Conservation (phyloP, 1,139 yeast species). For the Nematodospora anomalae region DNA sequence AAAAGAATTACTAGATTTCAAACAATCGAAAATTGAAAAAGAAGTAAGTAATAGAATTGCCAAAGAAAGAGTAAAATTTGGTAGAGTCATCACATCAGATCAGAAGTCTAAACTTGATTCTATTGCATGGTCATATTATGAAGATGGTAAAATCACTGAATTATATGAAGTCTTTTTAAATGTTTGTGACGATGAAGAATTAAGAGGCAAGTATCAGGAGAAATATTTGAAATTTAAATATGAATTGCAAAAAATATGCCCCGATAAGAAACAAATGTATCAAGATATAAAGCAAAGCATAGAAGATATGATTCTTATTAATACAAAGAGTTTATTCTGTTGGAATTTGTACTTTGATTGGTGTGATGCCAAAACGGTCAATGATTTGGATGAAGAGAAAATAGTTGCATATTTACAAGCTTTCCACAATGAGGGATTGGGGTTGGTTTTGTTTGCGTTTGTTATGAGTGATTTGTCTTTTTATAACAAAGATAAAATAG, state of each 20-base stretch:
- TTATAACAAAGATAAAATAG: constrained; percentile 33
- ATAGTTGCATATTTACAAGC: constrained; percentile 51
- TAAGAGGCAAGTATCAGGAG: constrained; percentile 61
- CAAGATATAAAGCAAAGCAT: constrained; percentile 54
- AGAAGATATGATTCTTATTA: constrained; percentile 72
- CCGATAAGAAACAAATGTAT: constrained; percentile 38
- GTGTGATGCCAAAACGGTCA: constrained; percentile 55
- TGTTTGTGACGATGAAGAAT: constrained; percentile 59
- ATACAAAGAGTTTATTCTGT: constrained; percentile 58
- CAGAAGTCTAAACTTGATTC: constrained; percentile 37
- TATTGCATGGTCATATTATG: constrained; percentile 51
- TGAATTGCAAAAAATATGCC: constrained; percentile 46
- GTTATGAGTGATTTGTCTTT: constrained; percentile 69
- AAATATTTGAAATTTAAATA: constrained; percentile 58
- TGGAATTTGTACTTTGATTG: constrained; percentile 82
- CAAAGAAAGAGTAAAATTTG: constrained; percentile 42
- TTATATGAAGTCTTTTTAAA: constrained; percentile 61
- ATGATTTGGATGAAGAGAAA: constrained; percentile 47
- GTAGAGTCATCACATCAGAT: constrained; percentile 32
- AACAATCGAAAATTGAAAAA: constrained; percentile 42
- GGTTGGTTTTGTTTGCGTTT: constrained; percentile 60
- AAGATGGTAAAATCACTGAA: constrained; percentile 49
- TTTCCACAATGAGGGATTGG: constrained; percentile 65
- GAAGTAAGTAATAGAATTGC: constrained; percentile 27
- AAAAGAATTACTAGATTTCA: constrained; percentile 47